These are phyloP conservation scores for Pouteria campechiana DNA, from an alignment of 179 eudicot genomes.

Conservation along the genomic window DNA sequence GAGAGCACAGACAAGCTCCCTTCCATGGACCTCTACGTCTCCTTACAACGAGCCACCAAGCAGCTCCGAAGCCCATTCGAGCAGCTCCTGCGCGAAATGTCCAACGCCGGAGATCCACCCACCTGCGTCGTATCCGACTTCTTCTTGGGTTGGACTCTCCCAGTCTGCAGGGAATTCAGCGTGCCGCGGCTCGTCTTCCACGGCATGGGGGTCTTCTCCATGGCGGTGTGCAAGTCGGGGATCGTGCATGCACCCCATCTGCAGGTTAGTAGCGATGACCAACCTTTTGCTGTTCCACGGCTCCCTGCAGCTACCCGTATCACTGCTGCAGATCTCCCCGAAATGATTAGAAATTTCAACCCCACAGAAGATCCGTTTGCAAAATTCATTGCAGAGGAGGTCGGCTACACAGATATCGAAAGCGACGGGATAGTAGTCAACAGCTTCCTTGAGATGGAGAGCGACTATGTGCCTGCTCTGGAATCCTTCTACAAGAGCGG, in stretches of 20 bases:
- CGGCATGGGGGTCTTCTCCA: constrained; percentile 16
- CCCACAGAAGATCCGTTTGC: constrained; percentile 5
- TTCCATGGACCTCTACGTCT: constrained; percentile 6
- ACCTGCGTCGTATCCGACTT: constrained; percentile 16
- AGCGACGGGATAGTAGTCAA: constrained; percentile 9
- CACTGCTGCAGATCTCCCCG: constrained; percentile 10
- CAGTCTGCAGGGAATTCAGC: constrained; percentile 6
- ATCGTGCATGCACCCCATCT: background rate
- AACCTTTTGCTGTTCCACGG: constrained; percentile 4
- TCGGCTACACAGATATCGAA: background rate
- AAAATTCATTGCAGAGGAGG: background rate
- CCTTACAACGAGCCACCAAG: constrained; percentile 14
- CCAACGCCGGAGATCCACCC: background rate
- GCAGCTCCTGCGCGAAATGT: constrained; percentile 6
- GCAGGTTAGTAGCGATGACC: background rate
- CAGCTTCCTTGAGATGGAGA: constrained; percentile 11
- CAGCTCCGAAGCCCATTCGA: constrained; percentile 16
- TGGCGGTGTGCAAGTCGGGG: background rate
- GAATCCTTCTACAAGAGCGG: constrained; percentile 2
- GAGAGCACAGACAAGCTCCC: constrained; percentile 22
- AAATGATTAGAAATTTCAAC: background rate
- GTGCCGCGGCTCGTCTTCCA: constrained; percentile 20
- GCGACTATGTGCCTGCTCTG: background rate
- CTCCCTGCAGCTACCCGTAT: constrained; percentile 11
- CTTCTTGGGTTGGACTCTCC: constrained; percentile 12